These are phyloP conservation scores for Mucor saturninus DNA, from an alignment of 371 early-diverging fungal genomes.

Conservation along the genomic window DNA sequence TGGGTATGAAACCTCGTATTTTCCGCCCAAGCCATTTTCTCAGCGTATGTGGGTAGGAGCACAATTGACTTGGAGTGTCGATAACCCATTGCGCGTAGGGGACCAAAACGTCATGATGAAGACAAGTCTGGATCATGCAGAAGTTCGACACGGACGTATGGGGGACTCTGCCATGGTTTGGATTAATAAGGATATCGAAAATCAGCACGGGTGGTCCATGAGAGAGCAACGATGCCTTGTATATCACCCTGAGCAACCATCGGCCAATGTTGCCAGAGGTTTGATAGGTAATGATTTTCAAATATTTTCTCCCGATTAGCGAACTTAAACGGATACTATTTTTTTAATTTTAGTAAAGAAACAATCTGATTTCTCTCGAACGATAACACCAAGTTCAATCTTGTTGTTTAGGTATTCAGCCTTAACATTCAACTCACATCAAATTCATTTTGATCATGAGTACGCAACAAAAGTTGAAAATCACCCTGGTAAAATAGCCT, in stretches of 20 bases:
- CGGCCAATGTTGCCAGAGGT: background rate
- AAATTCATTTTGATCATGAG: slow-evolving; percentile 79
- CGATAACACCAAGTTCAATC: slow-evolving; percentile 67
- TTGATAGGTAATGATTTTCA: slow-evolving; percentile 13
- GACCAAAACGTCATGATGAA: slow-evolving; percentile 57
- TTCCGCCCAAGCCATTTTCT: slow-evolving; percentile 78
- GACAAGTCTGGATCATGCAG: slow-evolving; percentile 57
- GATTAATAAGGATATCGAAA: slow-evolving; percentile 65
- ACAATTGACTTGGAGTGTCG: slow-evolving; percentile 55
- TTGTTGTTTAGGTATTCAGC: slow-evolving; percentile 86
- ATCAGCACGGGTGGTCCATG: slow-evolving; percentile 68
- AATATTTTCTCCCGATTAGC: too few relatives aligned
- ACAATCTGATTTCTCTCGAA: slow-evolving; percentile 56
- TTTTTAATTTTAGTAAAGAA: slow-evolving; percentile 38
- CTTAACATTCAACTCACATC: slow-evolving; percentile 83
- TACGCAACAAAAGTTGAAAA: slow-evolving; percentile 76
- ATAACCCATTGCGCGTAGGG: slow-evolving; percentile 69
- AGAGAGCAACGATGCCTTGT: slow-evolving; percentile 74
- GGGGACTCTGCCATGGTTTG: slow-evolving; percentile 76
- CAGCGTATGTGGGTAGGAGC: slow-evolving; percentile 92
- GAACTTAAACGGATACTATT: too few relatives aligned
- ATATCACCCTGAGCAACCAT: slow-evolving; percentile 57
- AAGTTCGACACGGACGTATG: slow-evolving; percentile 52
- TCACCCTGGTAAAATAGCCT: slow-evolving; percentile 48
- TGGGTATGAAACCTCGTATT: slow-evolving; percentile 77